These are phyloP conservation scores for Ophiostoma pallidulum DNA, from an alignment of 2,329 filamentous ascomycete genomes.

Conservation along the genomic window DNA sequence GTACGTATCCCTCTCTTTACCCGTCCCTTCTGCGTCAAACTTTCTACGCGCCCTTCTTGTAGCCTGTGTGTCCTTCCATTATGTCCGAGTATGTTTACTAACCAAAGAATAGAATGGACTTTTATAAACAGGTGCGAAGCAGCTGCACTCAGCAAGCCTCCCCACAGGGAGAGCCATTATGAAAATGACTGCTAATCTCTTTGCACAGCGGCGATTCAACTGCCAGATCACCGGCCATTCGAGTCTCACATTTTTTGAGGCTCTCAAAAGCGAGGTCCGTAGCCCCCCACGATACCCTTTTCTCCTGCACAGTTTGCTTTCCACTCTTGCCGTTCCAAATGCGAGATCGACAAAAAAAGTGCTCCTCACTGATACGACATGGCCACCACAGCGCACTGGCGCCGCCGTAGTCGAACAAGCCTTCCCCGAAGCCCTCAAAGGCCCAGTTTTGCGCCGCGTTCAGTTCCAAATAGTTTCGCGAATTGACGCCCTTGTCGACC, in stretches of 20 bases:
- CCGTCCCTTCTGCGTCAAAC: background rate
- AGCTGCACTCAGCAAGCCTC: background rate
- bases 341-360: constrained; percentile 11
- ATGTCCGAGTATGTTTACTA: constrained; percentile 18
- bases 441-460: constrained; percentile 79
- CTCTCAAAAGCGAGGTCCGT: constrained; percentile 79
- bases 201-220: constrained; percentile 70
- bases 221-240: constrained; percentile 95
- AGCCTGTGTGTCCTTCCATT: background rate
- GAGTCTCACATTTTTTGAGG: constrained; percentile 84
- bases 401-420: constrained; percentile 82
- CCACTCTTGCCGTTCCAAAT: background rate
- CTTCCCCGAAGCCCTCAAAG: constrained; percentile 85
- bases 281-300: background rate
- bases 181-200: background rate
- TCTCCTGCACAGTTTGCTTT: background rate
- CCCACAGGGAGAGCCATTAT: background rate
- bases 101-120: constrained; percentile 62
- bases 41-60: background rate
- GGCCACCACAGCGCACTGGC: constrained; percentile 52
- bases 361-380: background rate
- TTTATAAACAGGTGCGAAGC: constrained; percentile 70
- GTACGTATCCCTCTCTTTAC: constrained; percentile 40
- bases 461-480: constrained; percentile 85
- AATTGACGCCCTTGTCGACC: constrained; percentile 70